Evolutionary conservation across 2,329 filamentous ascomycete genomes (phyloP), one percentile per base, ranked within the genome.

Genomic region (Trichoderma sp.): DNA sequence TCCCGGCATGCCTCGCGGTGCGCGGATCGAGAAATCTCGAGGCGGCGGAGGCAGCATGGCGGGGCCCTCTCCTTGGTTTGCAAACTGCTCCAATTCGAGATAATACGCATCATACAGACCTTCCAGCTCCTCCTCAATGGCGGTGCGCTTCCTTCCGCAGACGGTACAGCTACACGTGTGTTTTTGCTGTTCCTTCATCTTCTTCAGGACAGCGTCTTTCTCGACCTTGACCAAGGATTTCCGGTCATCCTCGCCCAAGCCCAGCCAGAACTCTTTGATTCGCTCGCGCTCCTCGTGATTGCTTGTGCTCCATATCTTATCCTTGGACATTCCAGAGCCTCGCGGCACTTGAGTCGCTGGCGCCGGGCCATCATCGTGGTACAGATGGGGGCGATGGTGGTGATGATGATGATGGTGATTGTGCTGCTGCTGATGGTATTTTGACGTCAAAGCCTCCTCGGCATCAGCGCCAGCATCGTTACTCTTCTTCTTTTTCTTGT

Each of bases 141-240:
- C 96, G 14, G 92, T 97, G 66, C 96, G 89, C 83, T 99, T 99
- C 73, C 96, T 89, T 65, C 96, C 96, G 79, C 96, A 99, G 51
- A 99, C 95, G 5, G 94, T 96, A 81, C 96, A 99, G 79, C 94
- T 97, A 84, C 96, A 99, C 2, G 95, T 98, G 79, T 98, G 94
- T 81, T 98, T 98, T 80, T 99, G 96, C 80, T 99, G 96, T 80
- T 99, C 96, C 85, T 99, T 99, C 96, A 99, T 99, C 84, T 99
- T 99, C 77, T 93, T 94, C 68, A 99, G 83, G 0, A 99, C 96
- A 8, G 96, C 95, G 80, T 99, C 95, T 82, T 99, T 99, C 81
- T 99, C 96, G 34, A 99, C 95, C 81, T 97, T 97, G 77, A 99
- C 94, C 58, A 99, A 84, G 18, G 93, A 96, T 78, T 97, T 96